These are phyloP conservation scores for Alternaria metachromatica DNA, from an alignment of 2,329 filamentous ascomycete genomes.

Conservation along the genomic window DNA sequence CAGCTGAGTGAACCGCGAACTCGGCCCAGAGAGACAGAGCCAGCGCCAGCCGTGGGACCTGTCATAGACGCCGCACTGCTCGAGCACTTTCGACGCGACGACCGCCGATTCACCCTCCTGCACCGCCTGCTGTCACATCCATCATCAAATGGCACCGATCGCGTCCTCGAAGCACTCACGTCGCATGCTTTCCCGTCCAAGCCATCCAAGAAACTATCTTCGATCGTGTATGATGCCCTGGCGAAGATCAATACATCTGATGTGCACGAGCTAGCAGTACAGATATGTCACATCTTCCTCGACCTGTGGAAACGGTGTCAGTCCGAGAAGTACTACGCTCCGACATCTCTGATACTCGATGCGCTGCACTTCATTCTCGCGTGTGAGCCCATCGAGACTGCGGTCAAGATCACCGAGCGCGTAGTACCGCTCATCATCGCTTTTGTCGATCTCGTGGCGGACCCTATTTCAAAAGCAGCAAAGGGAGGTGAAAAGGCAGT, in stretches of 20 bases:
- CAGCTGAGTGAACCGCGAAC: constrained; percentile 52
- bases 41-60: background rate
- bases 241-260: constrained; percentile 59
- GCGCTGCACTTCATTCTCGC: constrained; percentile 69
- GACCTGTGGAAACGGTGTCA: constrained; percentile 73
- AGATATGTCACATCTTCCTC: constrained; percentile 69
- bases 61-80: constrained; percentile 42
- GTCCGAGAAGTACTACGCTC: constrained; percentile 66
- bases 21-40: constrained; percentile 49
- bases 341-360: constrained; percentile 70
- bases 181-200: constrained; percentile 70
- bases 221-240: constrained; percentile 72
- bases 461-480: constrained; percentile 52
- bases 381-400: constrained; percentile 65
- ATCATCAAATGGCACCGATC: constrained; percentile 60
- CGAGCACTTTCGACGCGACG: constrained; percentile 47
- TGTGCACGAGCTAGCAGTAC: constrained; percentile 64
- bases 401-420: constrained; percentile 64
- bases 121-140: constrained; percentile 70
- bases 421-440: constrained; percentile 57
- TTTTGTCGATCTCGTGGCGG: constrained; percentile 62
- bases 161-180: constrained; percentile 72
- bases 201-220: constrained; percentile 62
- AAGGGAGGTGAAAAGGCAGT: constrained; percentile 37
- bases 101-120: constrained; percentile 55